Conservation (phyloP, 805 yeast species). For the Tetrapisispora arboricola region DNA sequence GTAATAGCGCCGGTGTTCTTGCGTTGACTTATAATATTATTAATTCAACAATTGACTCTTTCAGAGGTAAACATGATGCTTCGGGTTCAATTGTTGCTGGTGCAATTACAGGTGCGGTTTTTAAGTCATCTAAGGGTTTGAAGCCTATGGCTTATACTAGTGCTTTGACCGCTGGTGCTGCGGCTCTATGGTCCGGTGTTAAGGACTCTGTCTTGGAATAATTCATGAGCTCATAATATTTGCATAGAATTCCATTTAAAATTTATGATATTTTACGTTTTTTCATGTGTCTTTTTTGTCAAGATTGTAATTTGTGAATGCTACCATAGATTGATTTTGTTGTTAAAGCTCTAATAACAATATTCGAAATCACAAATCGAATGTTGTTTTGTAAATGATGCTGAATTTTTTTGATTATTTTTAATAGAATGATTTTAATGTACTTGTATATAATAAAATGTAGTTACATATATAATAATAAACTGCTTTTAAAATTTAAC, state of each 20-base stretch:
- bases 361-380: background rate
- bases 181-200: conserved; percentile 86
- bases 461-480: background rate
- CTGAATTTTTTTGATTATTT: background rate
- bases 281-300: background rate
- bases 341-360: background rate
- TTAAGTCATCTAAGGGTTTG: conserved; percentile 74
- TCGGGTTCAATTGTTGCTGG: conserved; percentile 80
- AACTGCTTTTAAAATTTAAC: too few species aligned
- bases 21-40: conserved; percentile 82
- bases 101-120: conserved; percentile 83
- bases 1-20: conserved; percentile 90
- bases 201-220: conserved; percentile 34
- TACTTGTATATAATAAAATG: conserved; percentile 3
- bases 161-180: conserved; percentile 76
- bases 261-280: background rate
- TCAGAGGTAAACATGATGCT: conserved; percentile 86
- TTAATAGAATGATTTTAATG: background rate
- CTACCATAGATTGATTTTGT: background rate
- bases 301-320: background rate
- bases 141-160: conserved; percentile 85
- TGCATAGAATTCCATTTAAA: background rate
- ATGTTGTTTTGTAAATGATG: background rate
- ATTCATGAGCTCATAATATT: background rate
- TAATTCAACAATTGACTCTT: conserved; percentile 65